These are phyloP conservation scores for Boletus semigastroideus DNA, from an alignment of 1,284 basidiomycete genomes.

Conservation along the genomic window DNA sequence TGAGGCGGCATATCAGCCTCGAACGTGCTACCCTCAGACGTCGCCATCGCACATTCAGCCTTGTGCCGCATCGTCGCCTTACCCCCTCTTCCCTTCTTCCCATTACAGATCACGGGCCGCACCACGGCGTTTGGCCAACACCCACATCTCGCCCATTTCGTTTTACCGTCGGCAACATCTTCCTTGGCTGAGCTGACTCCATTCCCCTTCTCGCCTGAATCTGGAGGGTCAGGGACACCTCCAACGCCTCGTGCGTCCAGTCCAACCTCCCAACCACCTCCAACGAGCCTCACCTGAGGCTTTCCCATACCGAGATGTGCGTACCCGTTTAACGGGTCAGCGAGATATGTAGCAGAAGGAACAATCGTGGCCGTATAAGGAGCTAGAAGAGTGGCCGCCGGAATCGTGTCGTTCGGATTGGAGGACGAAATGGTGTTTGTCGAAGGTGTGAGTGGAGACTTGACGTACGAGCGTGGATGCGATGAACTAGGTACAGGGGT, in stretches of 20 bases:
- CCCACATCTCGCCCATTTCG: conserved; percentile 78
- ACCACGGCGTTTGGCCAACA: conserved; percentile 91
- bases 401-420: conserved; percentile 47
- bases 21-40: conserved; percentile 3
- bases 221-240: conserved; percentile 29
- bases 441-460: conserved; percentile 37
- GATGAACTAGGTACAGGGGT: conserved; percentile 31
- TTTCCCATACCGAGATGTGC: conserved; percentile 72
- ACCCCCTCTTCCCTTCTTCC: conserved; percentile 23
- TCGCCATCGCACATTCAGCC: conserved; percentile 17
- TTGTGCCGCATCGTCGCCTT: conserved; percentile 17
- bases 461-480: conserved; percentile 33
- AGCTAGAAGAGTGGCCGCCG: conserved; percentile 49
- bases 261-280: conserved; percentile 77
- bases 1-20: conserved; percentile 1
- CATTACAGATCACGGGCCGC: conserved; percentile 67
- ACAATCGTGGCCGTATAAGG: conserved; percentile 59
- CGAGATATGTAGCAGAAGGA: conserved; percentile 60
- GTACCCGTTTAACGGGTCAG: conserved; percentile 68
- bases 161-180: conserved; percentile 36
- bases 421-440: conserved; percentile 27
- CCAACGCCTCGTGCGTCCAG: conserved; percentile 86
- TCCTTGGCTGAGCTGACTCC: conserved; percentile 3
- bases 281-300: conserved; percentile 79
- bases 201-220: conserved; percentile 4